Evolutionary conservation across 352 stramenopile species (phyloP).

Genomic region (Globisporangium canariense): DNA sequence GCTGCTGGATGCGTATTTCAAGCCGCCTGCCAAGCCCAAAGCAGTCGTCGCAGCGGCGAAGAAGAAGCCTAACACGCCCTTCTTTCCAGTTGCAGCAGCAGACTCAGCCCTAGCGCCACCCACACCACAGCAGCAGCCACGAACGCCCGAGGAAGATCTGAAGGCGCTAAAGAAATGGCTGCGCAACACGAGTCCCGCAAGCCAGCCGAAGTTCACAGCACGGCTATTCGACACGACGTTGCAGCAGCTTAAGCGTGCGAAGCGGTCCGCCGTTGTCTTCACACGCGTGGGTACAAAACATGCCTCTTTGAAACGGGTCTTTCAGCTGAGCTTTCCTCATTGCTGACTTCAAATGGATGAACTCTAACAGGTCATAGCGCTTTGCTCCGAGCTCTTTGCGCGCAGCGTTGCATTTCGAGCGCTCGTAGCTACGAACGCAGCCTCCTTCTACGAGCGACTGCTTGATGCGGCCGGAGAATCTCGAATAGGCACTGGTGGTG

Average conservation of each 20-base stretch:
- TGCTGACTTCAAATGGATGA: neutral
- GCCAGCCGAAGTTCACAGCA: constrained; percentile 27
- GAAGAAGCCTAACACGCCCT: constrained; percentile 4
- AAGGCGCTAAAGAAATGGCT: constrained; percentile 32
- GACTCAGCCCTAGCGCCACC: neutral
- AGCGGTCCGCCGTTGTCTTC: constrained; percentile 18
- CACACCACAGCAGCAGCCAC: neutral
- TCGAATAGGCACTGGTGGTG: too few species aligned
- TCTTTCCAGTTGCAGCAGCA: neutral
- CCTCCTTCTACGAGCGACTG: constrained; percentile 45
- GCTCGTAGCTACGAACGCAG: constrained; percentile 36
- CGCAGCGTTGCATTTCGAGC: constrained; percentile 49
- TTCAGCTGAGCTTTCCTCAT: neutral
- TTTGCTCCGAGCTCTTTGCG: constrained; percentile 58
- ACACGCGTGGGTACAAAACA: constrained; percentile 10
- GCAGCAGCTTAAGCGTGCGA: constrained; percentile 23
- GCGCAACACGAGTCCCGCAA: constrained; percentile 21
- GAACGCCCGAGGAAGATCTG: constrained; percentile 16
- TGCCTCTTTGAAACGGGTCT: neutral
- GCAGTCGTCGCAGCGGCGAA: neutral
- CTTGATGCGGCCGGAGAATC: constrained; percentile 40
- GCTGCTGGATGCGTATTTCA: constrained; percentile 26
- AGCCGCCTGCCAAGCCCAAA: constrained; percentile 3
- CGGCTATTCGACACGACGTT: constrained; percentile 20
- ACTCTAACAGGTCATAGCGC: constrained; percentile 20